Base-by-base conservation (phyloP, 352 stramenopile species). In the Pythium phragmiticola region DNA sequence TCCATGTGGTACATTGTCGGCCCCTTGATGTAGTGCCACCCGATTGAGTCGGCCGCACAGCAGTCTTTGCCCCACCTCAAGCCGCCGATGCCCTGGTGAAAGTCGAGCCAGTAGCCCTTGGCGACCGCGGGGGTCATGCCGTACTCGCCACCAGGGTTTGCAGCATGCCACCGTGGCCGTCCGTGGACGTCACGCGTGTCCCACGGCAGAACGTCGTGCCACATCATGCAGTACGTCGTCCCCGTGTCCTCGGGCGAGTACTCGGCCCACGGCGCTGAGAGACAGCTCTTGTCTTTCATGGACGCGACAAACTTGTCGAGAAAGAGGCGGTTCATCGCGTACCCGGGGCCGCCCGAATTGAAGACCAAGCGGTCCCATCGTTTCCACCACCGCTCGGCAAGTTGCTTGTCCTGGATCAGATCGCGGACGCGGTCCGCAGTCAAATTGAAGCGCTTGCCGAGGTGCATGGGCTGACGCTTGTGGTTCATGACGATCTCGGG, bases 141-240 rank as follows among this genome's bases (percentile, higher is more conserved):
- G 71, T 79, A 94, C 8, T 89, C 80, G 17, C 80, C 83, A 48
- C 84, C 79, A 14, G 82, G 80, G 36, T 86, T 84, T 63, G 89
- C 77, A 0, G 78, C 72, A 61, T 92, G 85, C 85, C 85, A 94
- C 7, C 85, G 82, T 55, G 92, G 83, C 8, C 83, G 77, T 14
- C 85, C 82, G 34, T 69, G 61, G 21, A 78, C 51, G 49, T 94
- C 85, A 13, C 85, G 75, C 45, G 85, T 92, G 58, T 92, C 83
- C 74, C 79, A 89, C 2, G 85, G 83, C 42, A 78, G 87, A 2
- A 89, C 76, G 63, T 78, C 64, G 60, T 90, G 60, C 83, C 83
- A 94, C 78, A 89, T 90, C 82, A 94, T 90, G 52, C 85, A 94
- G 67, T 90, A 94, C 60, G 85, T 88, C 48, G 92, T 89, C 30